These are phyloP conservation scores for Gleditsia sinensis DNA, from an alignment of 306 rosid genomes.

Conservation along the genomic window DNA sequence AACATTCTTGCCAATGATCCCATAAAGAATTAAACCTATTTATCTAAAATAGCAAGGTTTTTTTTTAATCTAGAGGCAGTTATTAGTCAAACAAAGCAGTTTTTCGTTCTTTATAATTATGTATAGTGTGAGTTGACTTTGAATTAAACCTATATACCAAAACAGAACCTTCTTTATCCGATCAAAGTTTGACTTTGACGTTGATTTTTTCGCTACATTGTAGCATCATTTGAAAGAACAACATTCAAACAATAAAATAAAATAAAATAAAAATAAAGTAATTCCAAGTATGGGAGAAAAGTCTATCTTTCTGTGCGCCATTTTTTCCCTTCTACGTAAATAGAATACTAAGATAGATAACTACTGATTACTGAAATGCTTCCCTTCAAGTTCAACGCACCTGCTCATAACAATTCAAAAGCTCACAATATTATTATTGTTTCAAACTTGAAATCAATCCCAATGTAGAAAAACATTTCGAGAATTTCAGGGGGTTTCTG, in stretches of 20 bases:
- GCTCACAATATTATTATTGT: background rate
- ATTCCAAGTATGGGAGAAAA: background rate
- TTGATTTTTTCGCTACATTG: background rate
- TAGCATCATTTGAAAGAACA: background rate
- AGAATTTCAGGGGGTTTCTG: background rate
- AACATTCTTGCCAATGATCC: no score
- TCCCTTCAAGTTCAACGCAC: background rate
- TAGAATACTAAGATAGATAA: no score
- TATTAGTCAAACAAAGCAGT: background rate
- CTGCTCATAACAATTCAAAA: background rate
- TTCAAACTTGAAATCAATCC: background rate
- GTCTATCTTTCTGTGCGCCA: no score
- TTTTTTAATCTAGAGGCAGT: no score
- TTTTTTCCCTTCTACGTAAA: background rate
- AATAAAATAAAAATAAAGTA: background rate
- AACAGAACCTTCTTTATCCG: background rate
- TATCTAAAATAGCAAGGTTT: no score
- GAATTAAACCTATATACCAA: background rate
- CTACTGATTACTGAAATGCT: background rate
- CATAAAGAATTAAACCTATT: no score
- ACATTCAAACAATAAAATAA: no score
- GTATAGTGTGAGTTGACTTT: background rate
- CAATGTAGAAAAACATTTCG: background rate
- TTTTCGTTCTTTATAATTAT: no score
- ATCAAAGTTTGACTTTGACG: background rate